Base-by-base conservation (phyloP, 1,139 yeast species). In the Pichia sp. region DNA sequence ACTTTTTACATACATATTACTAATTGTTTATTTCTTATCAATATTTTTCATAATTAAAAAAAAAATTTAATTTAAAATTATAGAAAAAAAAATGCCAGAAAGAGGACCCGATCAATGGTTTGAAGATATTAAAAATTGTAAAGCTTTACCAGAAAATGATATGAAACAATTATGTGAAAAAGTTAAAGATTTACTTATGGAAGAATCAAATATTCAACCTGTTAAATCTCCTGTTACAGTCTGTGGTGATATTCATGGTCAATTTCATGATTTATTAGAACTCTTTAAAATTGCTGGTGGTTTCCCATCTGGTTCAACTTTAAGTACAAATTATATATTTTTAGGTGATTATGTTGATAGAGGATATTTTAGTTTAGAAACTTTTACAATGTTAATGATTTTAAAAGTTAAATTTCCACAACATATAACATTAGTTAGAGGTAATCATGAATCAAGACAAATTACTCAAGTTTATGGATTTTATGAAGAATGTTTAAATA, bases 241-340 rank as follows among this genome's bases (percentile, higher is more conserved):
- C 11, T 92, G 97, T 73, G 98, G 98, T 57, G 98, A 92, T 68
- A 95, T 92, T 57, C 98, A 92, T 68, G 98, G 98, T 7, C 98
- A 92, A 67, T 92, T 92, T 66, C 97, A 92, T 64, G 98, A 92
- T 67, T 73, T 92, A 53, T 73, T 92, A 63, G 97, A 92, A 67
- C 74, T 92, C 42, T 92, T 92, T 66, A 79, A 95, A 58, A 86
- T 90, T 42, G 83, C 95, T 32, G 98, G 98, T 32, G 97, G 97
- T 37, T 78, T 94, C 61, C 98, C 98, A 1, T 96, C 97, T 1
- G 72, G 71, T 53, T 73, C 80, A 2, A 56, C 54, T 37, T 44
- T 61, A 28, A 58, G 62, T 43, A 62, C 62, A 3, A 65, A 65
- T 44, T 65, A 63, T 48, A 58, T 65, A 30, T 65, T 65, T 39